These are phyloP conservation scores for Globisporangium nodosum DNA, from an alignment of 352 stramenopile genomes.

Conservation along the genomic window DNA sequence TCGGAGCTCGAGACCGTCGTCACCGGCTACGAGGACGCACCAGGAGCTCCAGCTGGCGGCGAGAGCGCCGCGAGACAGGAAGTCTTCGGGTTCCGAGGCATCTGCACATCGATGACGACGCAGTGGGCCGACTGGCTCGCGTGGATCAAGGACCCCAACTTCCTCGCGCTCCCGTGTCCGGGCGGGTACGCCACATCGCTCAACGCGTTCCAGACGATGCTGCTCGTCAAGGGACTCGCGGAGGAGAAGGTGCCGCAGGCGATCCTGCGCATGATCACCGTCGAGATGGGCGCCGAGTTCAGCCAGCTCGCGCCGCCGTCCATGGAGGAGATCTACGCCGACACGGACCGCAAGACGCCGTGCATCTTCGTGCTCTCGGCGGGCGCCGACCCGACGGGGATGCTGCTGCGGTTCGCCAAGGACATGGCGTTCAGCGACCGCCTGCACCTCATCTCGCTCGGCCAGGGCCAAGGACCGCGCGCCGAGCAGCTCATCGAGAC, in stretches of 20 bases:
- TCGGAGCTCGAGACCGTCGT: conserved; percentile 64
- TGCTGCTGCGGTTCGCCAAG: conserved; percentile 91
- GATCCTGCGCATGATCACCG: conserved; percentile 82
- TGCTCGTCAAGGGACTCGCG: conserved; percentile 70
- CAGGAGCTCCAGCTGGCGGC: neutral
- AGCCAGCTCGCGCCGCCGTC: conserved; percentile 71
- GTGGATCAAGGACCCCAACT: conserved; percentile 47
- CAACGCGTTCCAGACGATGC: conserved; percentile 67
- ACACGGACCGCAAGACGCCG: conserved; percentile 88
- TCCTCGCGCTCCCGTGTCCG: conserved; percentile 40
- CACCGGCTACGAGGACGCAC: conserved; percentile 18
- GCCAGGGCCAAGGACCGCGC: conserved; percentile 89
- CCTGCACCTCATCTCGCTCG: conserved; percentile 90
- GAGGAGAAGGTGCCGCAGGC: conserved; percentile 89
- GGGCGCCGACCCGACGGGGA: conserved; percentile 89
- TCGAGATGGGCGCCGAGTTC: conserved; percentile 85
- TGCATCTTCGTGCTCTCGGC: conserved; percentile 93
- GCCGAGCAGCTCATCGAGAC: conserved; percentile 88
- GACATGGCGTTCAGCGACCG: conserved; percentile 85
- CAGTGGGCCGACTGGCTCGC: conserved; percentile 52
- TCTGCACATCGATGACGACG: conserved; percentile 58
- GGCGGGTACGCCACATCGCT: conserved; percentile 34
- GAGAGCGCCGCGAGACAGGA: conserved; percentile 12
- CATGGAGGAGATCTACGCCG: conserved; percentile 93
- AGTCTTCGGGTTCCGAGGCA: conserved; percentile 41